A percentile compares a stretch with the other conserved stretches of the same genome.
Conservation (phyloP, 2,329 filamentous ascomycete genomes). For the Colletotrichum sp. region DNA sequence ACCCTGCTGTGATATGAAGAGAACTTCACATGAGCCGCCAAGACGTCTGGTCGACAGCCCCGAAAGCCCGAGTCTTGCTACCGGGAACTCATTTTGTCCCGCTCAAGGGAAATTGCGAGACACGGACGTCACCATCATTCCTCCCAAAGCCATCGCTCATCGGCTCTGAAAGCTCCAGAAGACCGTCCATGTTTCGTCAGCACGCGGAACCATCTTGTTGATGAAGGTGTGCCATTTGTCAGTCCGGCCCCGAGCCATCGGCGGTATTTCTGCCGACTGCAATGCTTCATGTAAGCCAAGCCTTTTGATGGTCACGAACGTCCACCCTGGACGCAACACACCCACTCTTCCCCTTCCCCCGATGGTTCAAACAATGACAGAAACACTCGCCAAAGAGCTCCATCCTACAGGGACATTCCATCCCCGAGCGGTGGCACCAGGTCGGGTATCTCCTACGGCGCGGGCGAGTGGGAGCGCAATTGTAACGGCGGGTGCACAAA, state of each 20-base stretch:
- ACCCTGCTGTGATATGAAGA: not conserved
- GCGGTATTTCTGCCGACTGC: not conserved
- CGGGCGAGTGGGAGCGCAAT: not conserved
- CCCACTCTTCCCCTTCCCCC: not conserved
- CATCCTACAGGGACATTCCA: not conserved
- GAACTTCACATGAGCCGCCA: not conserved
- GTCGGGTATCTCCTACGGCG: slow-evolving; percentile 8
- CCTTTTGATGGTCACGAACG: not conserved
- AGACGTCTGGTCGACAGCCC: not conserved
- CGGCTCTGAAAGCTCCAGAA: not conserved
- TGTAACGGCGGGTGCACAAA: not conserved
- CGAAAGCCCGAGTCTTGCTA: not conserved
- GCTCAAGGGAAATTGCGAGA: fast-evolving
- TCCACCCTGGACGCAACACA: not conserved
- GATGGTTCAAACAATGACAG: not conserved
- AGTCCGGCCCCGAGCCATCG: not conserved
- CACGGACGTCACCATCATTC: not conserved
- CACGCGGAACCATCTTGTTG: not conserved
- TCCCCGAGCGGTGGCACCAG: not conserved
- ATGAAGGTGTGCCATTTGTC: not conserved
- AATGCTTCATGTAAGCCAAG: not conserved
- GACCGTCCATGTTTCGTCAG: not conserved
- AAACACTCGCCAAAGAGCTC: not conserved
- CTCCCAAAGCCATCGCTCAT: not conserved
- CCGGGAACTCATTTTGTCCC: not conserved